Percentiles rank a stretch among this genome's conserved stretches.
Evolutionary conservation across 148 eudicot species (phyloP).

Genomic region (Cornus kousa): DNA sequence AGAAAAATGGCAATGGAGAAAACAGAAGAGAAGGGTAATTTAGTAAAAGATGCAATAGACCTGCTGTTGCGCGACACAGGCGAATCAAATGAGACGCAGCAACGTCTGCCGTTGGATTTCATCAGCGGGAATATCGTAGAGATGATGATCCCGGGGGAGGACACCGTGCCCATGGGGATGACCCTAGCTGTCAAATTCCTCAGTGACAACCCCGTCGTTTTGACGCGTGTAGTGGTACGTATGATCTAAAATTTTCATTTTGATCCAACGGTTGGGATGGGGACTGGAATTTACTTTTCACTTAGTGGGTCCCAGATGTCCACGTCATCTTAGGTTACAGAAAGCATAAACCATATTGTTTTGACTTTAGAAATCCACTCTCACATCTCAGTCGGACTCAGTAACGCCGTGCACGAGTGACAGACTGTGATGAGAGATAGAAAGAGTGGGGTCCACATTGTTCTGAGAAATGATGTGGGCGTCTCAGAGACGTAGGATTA

Average conservation of each 20-base stretch:
- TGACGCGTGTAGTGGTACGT: slow-evolving; percentile 62
- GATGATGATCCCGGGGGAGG: slow-evolving; percentile 99
- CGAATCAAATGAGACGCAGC: slow-evolving; percentile 34
- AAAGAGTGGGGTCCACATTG: not conserved
- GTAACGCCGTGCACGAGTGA: not conserved
- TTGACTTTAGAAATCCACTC: slow-evolving; percentile 1
- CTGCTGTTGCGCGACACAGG: slow-evolving; percentile 53
- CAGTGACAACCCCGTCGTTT: slow-evolving; percentile 63
- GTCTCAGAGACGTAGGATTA: slow-evolving; percentile 2
- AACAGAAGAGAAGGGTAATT: slow-evolving; percentile 12
- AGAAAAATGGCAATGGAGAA: slow-evolving; percentile 37
- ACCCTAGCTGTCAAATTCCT: slow-evolving; percentile 87
- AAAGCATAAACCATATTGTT: not conserved
- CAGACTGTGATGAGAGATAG: not conserved
- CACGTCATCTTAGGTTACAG: not conserved
- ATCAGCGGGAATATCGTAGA: slow-evolving; percentile 80
- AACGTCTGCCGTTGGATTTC: slow-evolving; percentile 47
- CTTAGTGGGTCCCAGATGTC: not conserved
- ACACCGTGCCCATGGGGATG: slow-evolving; percentile 90
- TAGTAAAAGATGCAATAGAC: slow-evolving; percentile 51
- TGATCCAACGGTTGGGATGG: not conserved
- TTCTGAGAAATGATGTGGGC: not conserved
- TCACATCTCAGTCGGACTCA: not conserved
- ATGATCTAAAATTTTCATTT: not conserved
- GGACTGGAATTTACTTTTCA: not conserved